phyloP scores from a whole-genome alignment of 495 filamentous ascomycete species.

The Thermothielavioides terrestris region DNA sequence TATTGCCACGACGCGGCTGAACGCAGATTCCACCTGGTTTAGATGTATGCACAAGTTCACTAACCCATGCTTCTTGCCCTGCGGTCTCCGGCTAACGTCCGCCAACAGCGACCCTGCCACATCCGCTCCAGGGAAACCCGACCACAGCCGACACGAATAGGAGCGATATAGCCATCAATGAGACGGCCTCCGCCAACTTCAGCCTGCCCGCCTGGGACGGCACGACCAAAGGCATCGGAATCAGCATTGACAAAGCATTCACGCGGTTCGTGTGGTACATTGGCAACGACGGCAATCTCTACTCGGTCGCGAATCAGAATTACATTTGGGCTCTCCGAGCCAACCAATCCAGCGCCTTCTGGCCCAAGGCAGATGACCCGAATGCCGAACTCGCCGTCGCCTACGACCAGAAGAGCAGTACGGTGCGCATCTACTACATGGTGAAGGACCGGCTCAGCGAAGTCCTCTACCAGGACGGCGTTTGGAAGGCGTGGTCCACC shows the following conservation, averaged over 20 bases:
- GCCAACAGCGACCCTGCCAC: constrained; percentile 23
- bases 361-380: constrained; percentile 29
- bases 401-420: constrained; percentile 12
- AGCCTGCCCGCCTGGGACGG: constrained; percentile 26
- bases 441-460: constrained; percentile 25
- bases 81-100: constrained; percentile 2
- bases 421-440: constrained; percentile 29
- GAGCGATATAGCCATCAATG: constrained; percentile 18
- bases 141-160: constrained; percentile 16
- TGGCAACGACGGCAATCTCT: constrained; percentile 26
- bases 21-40: constrained; percentile 18
- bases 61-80: background rate
- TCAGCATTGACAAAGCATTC: constrained; percentile 22
- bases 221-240: constrained; percentile 16
- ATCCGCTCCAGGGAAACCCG: constrained; percentile 14
- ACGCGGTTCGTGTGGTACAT: constrained; percentile 31
- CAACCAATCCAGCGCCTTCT: constrained; percentile 19
- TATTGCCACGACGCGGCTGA: constrained; percentile 20
- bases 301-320: constrained; percentile 23
- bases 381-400: constrained; percentile 25
- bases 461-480: constrained; percentile 20
- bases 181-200: constrained; percentile 21
- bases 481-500: constrained; percentile 14
- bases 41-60: constrained; percentile 20
- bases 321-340: constrained; percentile 14